phyloP scores from a whole-genome alignment of 257 asterid species.

The Scutellaria galericulata region DNA sequence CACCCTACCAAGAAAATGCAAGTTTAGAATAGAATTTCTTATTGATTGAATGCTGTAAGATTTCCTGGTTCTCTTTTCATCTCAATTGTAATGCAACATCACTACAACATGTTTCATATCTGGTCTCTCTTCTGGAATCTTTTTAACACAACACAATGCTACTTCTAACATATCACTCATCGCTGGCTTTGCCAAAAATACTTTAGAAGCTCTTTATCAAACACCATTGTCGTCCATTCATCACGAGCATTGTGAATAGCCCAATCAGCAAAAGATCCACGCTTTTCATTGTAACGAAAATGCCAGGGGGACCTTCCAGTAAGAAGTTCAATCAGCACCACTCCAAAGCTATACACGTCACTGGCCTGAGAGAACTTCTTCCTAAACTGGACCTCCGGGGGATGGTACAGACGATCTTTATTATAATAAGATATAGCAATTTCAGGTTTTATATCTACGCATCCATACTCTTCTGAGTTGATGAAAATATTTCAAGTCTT shows the following conservation, averaged over 20 bases:
- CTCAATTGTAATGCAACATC: too few relatives aligned
- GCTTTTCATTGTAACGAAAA: background rate
- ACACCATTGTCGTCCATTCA: background rate
- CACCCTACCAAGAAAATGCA: too few relatives aligned
- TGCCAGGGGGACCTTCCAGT: conserved; percentile 34
- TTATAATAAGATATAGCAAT: background rate
- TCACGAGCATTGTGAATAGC: conserved; percentile 1
- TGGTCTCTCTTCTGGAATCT: too few relatives aligned
- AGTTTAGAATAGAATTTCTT: too few relatives aligned
- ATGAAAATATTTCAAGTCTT: background rate
- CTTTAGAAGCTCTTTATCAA: background rate
- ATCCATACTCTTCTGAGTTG: background rate
- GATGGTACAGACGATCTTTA: background rate
- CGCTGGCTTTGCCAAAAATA: background rate
- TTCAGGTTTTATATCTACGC: background rate
- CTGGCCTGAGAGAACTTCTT: background rate
- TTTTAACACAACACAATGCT: too few relatives aligned
- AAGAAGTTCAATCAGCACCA: conserved; percentile 38
- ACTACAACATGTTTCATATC: too few relatives aligned
- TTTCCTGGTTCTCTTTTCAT: too few relatives aligned
- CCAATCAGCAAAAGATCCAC: conserved; percentile 7
- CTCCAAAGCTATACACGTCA: conserved; percentile 41
- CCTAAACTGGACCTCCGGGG: background rate
- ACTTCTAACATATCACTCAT: conserved; percentile 11
- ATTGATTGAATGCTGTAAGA: too few relatives aligned